Percentiles rank a stretch among this genome's conserved stretches.
Conservation (phyloP, 345 rosid species). For the Xanthoceras sorbifolium region DNA sequence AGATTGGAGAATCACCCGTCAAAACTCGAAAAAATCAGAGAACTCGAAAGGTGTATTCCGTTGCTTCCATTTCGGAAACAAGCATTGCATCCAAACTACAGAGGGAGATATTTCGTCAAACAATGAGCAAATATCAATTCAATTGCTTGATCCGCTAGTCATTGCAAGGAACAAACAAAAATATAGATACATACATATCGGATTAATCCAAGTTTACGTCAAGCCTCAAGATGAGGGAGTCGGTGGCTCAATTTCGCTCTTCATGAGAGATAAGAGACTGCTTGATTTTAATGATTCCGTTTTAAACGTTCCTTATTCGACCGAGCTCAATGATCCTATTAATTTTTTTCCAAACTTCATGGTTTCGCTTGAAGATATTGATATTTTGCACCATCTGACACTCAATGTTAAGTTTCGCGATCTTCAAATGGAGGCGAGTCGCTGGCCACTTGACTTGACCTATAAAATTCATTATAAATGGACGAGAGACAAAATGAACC, state of each 20-base stretch:
- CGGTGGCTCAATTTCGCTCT: background rate
- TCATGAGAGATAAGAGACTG: background rate
- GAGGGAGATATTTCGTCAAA: background rate
- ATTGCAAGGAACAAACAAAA: background rate
- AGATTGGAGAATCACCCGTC: background rate
- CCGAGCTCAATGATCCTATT: background rate
- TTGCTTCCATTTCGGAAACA: background rate
- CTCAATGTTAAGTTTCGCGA: background rate
- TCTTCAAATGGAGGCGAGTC: background rate
- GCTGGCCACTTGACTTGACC: background rate
- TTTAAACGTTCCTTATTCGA: background rate
- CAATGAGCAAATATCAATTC: background rate
- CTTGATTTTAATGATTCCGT: background rate
- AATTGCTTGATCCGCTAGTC: background rate
- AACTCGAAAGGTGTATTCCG: background rate
- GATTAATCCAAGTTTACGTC: background rate
- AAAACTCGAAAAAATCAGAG: background rate
- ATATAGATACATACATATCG: background rate
- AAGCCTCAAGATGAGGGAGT: background rate
- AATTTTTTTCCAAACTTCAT: background rate
- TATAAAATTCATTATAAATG: slow-evolving; percentile 4
- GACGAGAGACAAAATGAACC: background rate
- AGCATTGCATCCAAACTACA: background rate
- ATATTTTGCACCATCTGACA: background rate
- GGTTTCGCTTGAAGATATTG: background rate